Percentiles rank a stretch among this genome's conserved stretches.
Evolutionary conservation across 768 basidiomycete species (phyloP).

Genomic region (Hysterangium stoloniferum): DNA sequence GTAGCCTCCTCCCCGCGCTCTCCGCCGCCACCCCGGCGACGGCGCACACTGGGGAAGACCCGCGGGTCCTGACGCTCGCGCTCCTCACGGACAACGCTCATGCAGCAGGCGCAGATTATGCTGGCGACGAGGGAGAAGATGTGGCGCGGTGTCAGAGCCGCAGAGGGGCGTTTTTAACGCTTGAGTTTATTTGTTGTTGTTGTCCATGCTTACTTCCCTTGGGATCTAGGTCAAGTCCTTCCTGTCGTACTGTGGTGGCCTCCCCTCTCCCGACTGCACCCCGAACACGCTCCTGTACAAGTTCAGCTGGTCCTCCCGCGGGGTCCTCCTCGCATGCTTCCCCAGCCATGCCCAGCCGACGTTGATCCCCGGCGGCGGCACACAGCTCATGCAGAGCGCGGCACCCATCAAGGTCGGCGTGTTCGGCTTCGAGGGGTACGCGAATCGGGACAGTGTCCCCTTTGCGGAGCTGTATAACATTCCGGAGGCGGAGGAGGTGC

Average conservation of each 20-base stretch:
- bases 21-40: too few species aligned
- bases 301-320: constrained; percentile 97
- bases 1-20: too few species aligned
- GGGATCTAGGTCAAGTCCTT: constrained; percentile 89
- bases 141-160: too few species aligned
- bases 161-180: too few species aligned
- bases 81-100: too few species aligned
- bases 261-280: constrained; percentile 85
- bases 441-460: constrained; percentile 88
- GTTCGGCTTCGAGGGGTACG: constrained; percentile 94
- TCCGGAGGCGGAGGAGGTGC: constrained; percentile 86
- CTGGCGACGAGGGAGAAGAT: too few species aligned
- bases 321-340: constrained; percentile 88
- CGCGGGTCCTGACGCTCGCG: too few species aligned
- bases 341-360: constrained; percentile 56
- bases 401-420: constrained; percentile 95
- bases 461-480: constrained; percentile 91
- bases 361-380: constrained; percentile 62
- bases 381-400: constrained; percentile 83
- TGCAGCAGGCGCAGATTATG: too few species aligned
- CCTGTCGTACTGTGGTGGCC: constrained; percentile 92
- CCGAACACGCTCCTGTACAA: constrained; percentile 98
- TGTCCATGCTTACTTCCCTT: too few species aligned
- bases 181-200: too few species aligned
- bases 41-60: too few species aligned